Evolutionary conservation across 2,329 filamentous ascomycete species (phyloP).

Genomic region (Scleromitrula shiraiana): DNA sequence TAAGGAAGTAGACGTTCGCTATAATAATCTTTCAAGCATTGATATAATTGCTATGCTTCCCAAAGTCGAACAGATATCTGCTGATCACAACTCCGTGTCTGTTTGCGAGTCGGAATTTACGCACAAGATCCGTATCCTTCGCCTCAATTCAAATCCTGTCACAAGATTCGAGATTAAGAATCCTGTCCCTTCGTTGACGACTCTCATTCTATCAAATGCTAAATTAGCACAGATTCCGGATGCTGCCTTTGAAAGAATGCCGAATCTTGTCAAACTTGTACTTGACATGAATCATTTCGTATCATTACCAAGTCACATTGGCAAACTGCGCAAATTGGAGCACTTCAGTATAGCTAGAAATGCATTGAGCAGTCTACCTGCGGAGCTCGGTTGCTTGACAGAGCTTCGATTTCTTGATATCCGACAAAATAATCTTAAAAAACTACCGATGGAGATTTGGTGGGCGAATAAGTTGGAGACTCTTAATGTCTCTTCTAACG

Average conservation of each 20-base stretch:
- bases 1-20: conserved; percentile 88
- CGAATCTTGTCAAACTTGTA: conserved; percentile 78
- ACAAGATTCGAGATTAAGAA: conserved; percentile 82
- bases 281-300: conserved; percentile 96
- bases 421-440: conserved; percentile 85
- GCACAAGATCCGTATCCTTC: conserved; percentile 71
- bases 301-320: conserved; percentile 77
- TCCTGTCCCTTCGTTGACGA: conserved; percentile 72
- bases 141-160: conserved; percentile 90
- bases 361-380: conserved; percentile 71
- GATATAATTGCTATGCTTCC: conserved; percentile 79
- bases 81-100: conserved; percentile 88
- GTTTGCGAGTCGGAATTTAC: conserved; percentile 86
- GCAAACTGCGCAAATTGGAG: conserved; percentile 73
- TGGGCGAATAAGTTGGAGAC: conserved; percentile 85
- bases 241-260: conserved; percentile 77
- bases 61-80: conserved; percentile 76
- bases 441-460: conserved; percentile 91
- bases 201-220: conserved; percentile 81
- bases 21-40: conserved; percentile 83
- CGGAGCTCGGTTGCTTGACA: conserved; percentile 78
- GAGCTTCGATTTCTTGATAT: conserved; percentile 84
- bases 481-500: conserved; percentile 91
- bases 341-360: conserved; percentile 86
- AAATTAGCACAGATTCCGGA: conserved; percentile 86